phyloP scores from a whole-genome alignment of 805 yeast species.

The Candida railenensis region DNA sequence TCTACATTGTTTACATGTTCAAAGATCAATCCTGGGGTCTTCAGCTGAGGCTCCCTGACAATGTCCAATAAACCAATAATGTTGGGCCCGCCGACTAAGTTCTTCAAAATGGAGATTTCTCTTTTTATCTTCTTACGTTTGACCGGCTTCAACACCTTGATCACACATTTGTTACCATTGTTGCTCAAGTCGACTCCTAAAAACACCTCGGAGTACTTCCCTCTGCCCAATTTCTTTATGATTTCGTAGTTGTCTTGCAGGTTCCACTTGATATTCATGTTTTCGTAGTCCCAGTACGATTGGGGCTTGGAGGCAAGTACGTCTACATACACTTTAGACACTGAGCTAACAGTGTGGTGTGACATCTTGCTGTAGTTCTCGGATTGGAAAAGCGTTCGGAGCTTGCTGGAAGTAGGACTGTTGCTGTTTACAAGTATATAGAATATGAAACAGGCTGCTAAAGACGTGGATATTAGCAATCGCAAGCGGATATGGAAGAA shows the following conservation, averaged over 20 bases:
- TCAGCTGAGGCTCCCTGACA: slow-evolving; percentile 75
- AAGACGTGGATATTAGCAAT: not conserved
- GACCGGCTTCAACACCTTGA: slow-evolving; percentile 89
- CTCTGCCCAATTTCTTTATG: slow-evolving; percentile 77
- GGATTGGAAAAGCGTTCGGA: no score
- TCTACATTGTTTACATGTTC: slow-evolving; percentile 83
- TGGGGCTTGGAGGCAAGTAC: slow-evolving; percentile 74
- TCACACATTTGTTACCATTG: slow-evolving; percentile 63
- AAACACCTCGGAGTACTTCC: slow-evolving; percentile 94
- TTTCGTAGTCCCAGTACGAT: slow-evolving; percentile 82
- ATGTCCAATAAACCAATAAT: slow-evolving; percentile 75
- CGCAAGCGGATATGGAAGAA: not conserved
- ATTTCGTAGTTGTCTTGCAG: slow-evolving; percentile 83
- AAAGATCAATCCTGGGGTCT: slow-evolving; percentile 84
- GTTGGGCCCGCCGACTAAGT: slow-evolving; percentile 82
- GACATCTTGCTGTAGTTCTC: slow-evolving; percentile 6
- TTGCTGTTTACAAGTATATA: not conserved
- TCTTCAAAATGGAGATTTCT: slow-evolving; percentile 84
- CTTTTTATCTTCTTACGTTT: slow-evolving; percentile 88
- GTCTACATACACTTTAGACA: slow-evolving; percentile 78
- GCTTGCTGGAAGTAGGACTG: no score
- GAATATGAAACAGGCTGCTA: not conserved
- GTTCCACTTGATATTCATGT: slow-evolving; percentile 78
- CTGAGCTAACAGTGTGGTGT: slow-evolving; percentile 40
- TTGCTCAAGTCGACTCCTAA: slow-evolving; percentile 72